These are phyloP conservation scores for Blastomyces parvus DNA, from an alignment of 2,329 filamentous ascomycete genomes.

Conservation along the genomic window DNA sequence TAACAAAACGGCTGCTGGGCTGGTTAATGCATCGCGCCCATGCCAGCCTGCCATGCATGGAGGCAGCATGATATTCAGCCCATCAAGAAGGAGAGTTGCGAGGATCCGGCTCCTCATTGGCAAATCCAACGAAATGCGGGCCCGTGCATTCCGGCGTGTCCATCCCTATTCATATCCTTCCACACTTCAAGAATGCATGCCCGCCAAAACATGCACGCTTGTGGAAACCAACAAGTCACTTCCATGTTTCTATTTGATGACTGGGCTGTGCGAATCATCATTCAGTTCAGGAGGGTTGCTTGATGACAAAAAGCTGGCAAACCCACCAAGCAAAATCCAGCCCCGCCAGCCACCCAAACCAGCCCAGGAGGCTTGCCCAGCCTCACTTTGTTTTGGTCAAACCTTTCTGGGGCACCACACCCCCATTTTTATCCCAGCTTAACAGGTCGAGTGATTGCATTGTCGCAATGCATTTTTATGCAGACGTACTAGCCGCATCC, in stretches of 20 bases:
- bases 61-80: not conserved
- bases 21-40: not conserved
- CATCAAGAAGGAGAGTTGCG: not conserved
- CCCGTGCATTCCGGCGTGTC: not conserved
- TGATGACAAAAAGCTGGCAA: not conserved
- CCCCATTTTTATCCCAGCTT: not conserved
- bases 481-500: not conserved
- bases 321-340: not conserved
- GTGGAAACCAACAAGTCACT: not conserved
- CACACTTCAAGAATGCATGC: not conserved
- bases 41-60: not conserved
- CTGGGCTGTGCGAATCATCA: not conserved
- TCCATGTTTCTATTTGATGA: not conserved
- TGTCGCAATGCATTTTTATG: not conserved
- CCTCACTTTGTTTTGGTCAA: not conserved
- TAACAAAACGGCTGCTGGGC: not conserved
- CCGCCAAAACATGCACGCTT: not conserved
- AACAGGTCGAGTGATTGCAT: not conserved
- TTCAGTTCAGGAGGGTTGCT: not conserved
- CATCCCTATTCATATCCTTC: not conserved
- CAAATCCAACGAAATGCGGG: not conserved
- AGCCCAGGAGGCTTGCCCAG: not conserved
- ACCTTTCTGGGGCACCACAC: not conserved
- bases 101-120: not conserved
- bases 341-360: not conserved